Conservation (phyloP, 345 rosid genomes). For the Laguncularia racemosa region DNA sequence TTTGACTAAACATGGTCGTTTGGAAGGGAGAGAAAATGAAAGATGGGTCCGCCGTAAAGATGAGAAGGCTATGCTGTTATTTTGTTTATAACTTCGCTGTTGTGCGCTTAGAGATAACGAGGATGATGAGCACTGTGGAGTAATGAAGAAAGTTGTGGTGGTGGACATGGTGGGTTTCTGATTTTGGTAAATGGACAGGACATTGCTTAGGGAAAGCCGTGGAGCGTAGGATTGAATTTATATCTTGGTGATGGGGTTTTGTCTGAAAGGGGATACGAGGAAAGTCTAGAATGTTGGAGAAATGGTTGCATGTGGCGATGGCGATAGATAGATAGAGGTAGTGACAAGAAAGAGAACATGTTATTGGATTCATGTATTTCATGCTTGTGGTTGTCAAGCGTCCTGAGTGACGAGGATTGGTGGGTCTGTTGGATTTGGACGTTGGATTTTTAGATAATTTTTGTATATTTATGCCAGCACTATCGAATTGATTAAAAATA, state of each 20-base stretch:
- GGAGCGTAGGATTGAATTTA: background rate
- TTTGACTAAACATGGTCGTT: background rate
- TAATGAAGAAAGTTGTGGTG: too few relatives aligned
- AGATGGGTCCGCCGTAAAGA: slow-evolving; percentile 10
- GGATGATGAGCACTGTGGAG: background rate
- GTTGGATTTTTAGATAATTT: too few relatives aligned
- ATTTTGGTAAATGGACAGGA: too few relatives aligned
- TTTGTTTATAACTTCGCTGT: slow-evolving; percentile 8
- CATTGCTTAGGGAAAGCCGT: too few relatives aligned
- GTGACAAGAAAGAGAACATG: slow-evolving; percentile 10
- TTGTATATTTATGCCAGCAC: too few relatives aligned
- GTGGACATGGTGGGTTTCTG: too few relatives aligned
- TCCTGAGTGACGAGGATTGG: too few relatives aligned
- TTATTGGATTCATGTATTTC: too few relatives aligned
- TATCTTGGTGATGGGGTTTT: slow-evolving; percentile 2
- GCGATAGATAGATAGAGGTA: background rate
- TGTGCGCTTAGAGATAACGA: slow-evolving; percentile 3
- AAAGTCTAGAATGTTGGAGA: slow-evolving; percentile 43
- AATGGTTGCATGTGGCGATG: slow-evolving; percentile 24
- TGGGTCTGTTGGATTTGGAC: too few relatives aligned
- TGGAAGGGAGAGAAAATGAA: slow-evolving; percentile 9
- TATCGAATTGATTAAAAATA: too few relatives aligned
- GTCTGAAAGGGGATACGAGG: background rate
- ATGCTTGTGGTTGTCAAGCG: too few relatives aligned
- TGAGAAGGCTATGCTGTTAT: background rate